phyloP scores from a whole-genome alignment of 176 grass and related monocot genomes.

The Leersia perrieri region DNA sequence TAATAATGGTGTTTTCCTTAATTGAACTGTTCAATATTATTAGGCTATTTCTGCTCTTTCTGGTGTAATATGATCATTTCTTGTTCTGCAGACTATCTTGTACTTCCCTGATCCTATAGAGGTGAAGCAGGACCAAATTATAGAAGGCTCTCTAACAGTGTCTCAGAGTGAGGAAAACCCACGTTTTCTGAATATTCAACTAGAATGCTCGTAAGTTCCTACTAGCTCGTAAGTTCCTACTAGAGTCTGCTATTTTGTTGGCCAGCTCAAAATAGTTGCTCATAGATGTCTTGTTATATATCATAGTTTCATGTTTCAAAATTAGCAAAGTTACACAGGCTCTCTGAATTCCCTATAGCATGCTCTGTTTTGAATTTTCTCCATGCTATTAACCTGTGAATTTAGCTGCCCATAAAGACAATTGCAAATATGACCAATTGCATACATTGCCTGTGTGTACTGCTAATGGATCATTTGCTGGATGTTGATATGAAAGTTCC shows the following conservation, averaged over 20 bases:
- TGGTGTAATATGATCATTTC: constrained; percentile 20
- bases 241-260: background rate
- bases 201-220: constrained; percentile 74
- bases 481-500: background rate
- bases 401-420: background rate
- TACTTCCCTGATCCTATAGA: constrained; percentile 89
- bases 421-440: constrained; percentile 7
- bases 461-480: background rate
- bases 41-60: background rate
- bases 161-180: constrained; percentile 79
- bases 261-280: background rate
- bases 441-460: background rate
- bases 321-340: background rate
- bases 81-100: constrained; percentile 72
- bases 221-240: constrained; percentile 49
- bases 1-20: constrained; percentile 11
- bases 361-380: background rate
- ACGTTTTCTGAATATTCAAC: constrained; percentile 81
- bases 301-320: background rate
- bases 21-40: background rate
- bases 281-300: background rate
- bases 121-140: constrained; percentile 75
- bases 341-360: background rate
- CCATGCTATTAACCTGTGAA: background rate
- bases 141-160: constrained; percentile 78